Conservation (phyloP, 495 filamentous ascomycete species). For the Aspergillus coremiiformis region DNA sequence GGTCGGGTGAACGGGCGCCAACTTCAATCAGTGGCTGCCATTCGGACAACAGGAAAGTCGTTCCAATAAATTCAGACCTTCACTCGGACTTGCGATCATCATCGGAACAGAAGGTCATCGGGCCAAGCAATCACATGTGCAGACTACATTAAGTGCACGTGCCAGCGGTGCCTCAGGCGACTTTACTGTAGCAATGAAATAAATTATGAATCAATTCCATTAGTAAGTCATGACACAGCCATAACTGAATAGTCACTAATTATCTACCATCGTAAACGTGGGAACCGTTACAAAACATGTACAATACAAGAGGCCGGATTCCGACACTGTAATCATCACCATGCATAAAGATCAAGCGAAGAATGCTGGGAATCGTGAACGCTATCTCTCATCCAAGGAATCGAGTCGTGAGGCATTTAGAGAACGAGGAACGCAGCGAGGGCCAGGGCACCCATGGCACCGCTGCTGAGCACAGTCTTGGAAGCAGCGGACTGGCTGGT, state of each 20-base stretch:
- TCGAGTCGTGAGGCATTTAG: slow-evolving; percentile 18
- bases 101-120: too few relatives aligned
- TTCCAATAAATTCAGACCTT: slow-evolving; percentile 2
- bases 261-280: not conserved
- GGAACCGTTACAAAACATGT: not conserved
- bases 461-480: slow-evolving; percentile 30
- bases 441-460: slow-evolving; percentile 32
- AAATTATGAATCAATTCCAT: not conserved
- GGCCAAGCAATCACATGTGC: slow-evolving; percentile 9
- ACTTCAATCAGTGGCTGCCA: slow-evolving; percentile 1
- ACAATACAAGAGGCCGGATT: slow-evolving; percentile 1
- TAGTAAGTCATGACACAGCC: not conserved
- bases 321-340: not conserved
- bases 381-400: not conserved
- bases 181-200: too few relatives aligned
- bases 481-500: slow-evolving; percentile 28
- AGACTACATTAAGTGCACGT: too few relatives aligned
- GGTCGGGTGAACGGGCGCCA: slow-evolving; percentile 24
- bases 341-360: slow-evolving; percentile 1
- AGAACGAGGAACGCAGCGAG: slow-evolving; percentile 37
- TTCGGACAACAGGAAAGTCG: slow-evolving; percentile 12
- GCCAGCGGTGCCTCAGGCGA: not conserved
- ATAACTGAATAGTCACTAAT: not conserved
- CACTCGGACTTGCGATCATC: not conserved
- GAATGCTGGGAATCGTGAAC: not conserved